phyloP scores from a whole-genome alignment of 2,329 filamentous ascomycete species.

The Neospermospora avenae region DNA sequence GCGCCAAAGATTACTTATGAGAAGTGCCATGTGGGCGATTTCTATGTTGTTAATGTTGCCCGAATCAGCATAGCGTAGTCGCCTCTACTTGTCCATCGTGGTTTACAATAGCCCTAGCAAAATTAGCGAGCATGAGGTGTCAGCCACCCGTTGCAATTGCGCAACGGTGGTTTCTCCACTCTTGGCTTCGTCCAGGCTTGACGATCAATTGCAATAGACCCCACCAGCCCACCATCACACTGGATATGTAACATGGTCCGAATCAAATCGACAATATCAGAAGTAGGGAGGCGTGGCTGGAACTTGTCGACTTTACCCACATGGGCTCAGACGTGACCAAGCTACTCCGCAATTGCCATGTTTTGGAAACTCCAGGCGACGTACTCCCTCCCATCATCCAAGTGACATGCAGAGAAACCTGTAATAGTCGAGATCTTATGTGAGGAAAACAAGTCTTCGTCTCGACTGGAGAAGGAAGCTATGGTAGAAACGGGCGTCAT shows the following conservation, averaged over 20 bases:
- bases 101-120: slow-evolving; percentile 2
- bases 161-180: background rate
- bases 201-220: background rate
- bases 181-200: slow-evolving; percentile 1
- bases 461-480: background rate
- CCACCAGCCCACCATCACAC: too few relatives aligned
- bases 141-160: background rate
- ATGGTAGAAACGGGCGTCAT: slow-evolving; percentile 4
- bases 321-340: background rate
- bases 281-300: background rate
- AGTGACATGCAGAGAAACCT: background rate
- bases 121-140: background rate
- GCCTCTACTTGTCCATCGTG: background rate
- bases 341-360: slow-evolving; percentile 1
- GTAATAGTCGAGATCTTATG: background rate
- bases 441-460: background rate
- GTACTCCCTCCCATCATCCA: background rate
- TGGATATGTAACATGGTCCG: background rate
- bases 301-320: background rate
- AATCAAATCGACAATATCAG: background rate
- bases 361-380: background rate
- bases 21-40: too few relatives aligned
- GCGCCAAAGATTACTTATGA: too few relatives aligned
- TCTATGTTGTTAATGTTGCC: slow-evolving; percentile 1
- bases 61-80: background rate